phyloP scores from a whole-genome alignment of 1,284 basidiomycete species.

The Fomitopsis palustris region DNA sequence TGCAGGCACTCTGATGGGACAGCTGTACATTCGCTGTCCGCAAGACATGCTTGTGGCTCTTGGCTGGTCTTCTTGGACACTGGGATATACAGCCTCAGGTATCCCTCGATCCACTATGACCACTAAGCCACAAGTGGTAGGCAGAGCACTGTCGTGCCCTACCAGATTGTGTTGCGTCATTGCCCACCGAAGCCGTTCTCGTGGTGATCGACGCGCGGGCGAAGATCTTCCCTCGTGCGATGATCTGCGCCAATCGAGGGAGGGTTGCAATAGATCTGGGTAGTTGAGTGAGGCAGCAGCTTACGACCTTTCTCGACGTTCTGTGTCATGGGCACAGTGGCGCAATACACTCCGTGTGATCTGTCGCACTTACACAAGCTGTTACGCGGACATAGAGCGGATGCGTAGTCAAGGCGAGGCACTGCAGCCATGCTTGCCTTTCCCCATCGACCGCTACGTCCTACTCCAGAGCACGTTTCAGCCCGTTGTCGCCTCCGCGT shows the following conservation, averaged over 20 bases:
- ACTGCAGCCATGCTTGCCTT: not conserved
- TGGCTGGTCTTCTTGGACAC: too few species aligned
- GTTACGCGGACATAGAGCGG: conserved; percentile 1
- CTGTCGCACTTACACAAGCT: not conserved
- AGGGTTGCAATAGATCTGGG: not conserved
- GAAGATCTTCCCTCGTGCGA: too few species aligned
- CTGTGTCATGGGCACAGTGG: not conserved
- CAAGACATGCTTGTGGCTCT: too few species aligned
- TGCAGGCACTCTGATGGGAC: too few species aligned
- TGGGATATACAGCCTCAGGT: too few species aligned
- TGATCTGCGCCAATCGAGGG: not conserved
- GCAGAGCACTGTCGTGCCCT: too few species aligned
- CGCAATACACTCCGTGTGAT: not conserved
- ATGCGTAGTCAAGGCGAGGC: not conserved
- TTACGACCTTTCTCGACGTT: not conserved
- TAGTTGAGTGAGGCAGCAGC: not conserved
- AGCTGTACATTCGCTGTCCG: too few species aligned
- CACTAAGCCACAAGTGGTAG: too few species aligned
- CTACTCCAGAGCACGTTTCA: not conserved
- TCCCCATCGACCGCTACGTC: not conserved
- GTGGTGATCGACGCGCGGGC: too few species aligned
- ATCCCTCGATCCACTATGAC: too few species aligned
- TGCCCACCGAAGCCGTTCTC: too few species aligned
- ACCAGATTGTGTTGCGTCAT: too few species aligned
- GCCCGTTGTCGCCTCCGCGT: not conserved